phyloP scores from a whole-genome alignment of 345 rosid species.

The Raphanus raphanistrum region DNA sequence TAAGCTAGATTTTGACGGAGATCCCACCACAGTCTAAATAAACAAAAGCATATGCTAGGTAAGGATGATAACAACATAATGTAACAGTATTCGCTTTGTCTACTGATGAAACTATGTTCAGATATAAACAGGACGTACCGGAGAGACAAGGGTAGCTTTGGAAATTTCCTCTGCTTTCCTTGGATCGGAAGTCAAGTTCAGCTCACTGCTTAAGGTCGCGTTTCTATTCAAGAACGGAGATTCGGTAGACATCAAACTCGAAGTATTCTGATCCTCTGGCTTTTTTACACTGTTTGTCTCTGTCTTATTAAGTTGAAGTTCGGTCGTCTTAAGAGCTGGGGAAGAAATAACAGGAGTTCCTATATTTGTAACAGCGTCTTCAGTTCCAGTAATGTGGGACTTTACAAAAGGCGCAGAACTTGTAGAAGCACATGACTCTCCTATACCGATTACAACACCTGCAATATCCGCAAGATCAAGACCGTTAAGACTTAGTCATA shows the following conservation, averaged over 20 bases:
- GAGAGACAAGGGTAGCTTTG: conserved; percentile 43
- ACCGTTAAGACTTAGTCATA: conserved; percentile 4
- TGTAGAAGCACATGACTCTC: conserved; percentile 34
- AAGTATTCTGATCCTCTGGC: conserved; percentile 39
- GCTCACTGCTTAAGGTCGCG: conserved; percentile 48
- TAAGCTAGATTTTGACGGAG: conserved; percentile 53
- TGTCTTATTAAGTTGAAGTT: conserved; percentile 45
- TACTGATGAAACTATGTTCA: conserved; percentile 4
- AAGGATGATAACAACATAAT: conserved; percentile 8
- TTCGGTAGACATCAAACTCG: conserved; percentile 36
- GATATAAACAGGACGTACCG: conserved; percentile 39
- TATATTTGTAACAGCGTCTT: conserved; percentile 37
- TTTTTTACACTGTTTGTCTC: conserved; percentile 41
- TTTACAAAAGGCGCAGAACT: conserved; percentile 38
- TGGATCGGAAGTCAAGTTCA: conserved; percentile 53
- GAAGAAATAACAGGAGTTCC: conserved; percentile 50
- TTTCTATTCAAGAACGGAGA: conserved; percentile 45
- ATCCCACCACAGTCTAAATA: conserved; percentile 56
- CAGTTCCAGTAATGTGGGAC: conserved; percentile 40
- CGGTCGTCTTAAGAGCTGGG: conserved; percentile 40
- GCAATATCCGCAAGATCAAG: conserved; percentile 23
- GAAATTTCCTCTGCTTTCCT: conserved; percentile 46
- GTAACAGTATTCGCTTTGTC: conserved; percentile 5
- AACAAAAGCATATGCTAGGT: conserved; percentile 8
- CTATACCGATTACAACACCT: conserved; percentile 32